Conservation (phyloP, 2,329 filamentous ascomycete genomes). For the Aspergillus nomiae region DNA sequence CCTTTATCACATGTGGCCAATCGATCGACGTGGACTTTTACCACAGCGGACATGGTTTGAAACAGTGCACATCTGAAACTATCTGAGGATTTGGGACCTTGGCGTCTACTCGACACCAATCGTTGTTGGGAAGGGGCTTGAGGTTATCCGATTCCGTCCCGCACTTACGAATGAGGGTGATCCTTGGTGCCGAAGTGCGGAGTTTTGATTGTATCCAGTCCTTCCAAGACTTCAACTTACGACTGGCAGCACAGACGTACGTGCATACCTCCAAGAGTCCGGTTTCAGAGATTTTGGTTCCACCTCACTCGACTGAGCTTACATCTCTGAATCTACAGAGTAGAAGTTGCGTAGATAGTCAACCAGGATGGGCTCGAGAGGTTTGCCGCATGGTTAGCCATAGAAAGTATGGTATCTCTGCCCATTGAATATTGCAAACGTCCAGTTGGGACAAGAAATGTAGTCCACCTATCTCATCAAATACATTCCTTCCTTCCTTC, state of each 20-base stretch:
- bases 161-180: background rate
- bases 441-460: background rate
- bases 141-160: constrained; percentile 5
- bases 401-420: no score
- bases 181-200: background rate
- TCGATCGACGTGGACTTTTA: constrained; percentile 10
- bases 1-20: constrained; percentile 3
- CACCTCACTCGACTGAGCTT: background rate
- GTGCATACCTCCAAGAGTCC: background rate
- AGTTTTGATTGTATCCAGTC: background rate
- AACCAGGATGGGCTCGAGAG: background rate
- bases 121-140: constrained; percentile 2
- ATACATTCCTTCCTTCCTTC: background rate
- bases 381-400: no score
- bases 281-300: background rate
- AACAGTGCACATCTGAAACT: constrained; percentile 19
- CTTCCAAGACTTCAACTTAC: background rate
- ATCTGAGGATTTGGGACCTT: constrained; percentile 15
- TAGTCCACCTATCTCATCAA: background rate
- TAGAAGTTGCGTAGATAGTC: background rate
- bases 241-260: background rate
- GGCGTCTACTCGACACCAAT: constrained; percentile 18
- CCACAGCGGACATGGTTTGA: constrained; percentile 6
- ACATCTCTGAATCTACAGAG: background rate
- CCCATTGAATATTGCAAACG: background rate